Percentiles rank a stretch among this genome's conserved stretches.
These are phyloP conservation scores for Ricinus communis DNA, from an alignment of 345 rosid genomes.

Conservation along the genomic window DNA sequence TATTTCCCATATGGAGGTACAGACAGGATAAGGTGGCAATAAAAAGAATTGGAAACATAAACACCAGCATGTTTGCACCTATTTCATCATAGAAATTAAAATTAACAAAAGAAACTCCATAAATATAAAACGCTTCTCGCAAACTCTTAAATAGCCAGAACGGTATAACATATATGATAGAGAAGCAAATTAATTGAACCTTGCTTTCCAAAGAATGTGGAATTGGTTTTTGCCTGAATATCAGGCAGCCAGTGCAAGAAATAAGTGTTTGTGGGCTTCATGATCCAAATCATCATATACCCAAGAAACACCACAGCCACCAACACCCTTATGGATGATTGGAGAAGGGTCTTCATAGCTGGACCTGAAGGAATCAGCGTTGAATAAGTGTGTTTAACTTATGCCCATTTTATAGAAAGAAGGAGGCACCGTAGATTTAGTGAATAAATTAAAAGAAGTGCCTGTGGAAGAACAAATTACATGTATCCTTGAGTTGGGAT, in stretches of 20 bases:
- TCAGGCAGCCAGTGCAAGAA: slow-evolving; percentile 37
- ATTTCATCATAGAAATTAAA: slow-evolving; percentile 5
- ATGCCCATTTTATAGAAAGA: neutral
- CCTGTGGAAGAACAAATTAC: neutral
- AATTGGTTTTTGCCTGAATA: slow-evolving; percentile 37
- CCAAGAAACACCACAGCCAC: slow-evolving; percentile 42
- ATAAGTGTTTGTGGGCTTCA: slow-evolving; percentile 63
- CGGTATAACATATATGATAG: neutral
- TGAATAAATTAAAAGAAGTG: neutral
- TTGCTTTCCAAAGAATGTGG: slow-evolving; percentile 59
- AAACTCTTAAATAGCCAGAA: neutral
- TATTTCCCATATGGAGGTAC: slow-evolving; percentile 55
- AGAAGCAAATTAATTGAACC: slow-evolving; percentile 35
- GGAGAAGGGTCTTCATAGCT: slow-evolving; percentile 18
- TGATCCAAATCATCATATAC: slow-evolving; percentile 58
- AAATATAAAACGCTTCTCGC: neutral
- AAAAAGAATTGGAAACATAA: slow-evolving; percentile 58
- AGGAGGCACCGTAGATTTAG: neutral
- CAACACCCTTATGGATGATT: slow-evolving; percentile 42
- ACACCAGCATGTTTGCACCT: slow-evolving; percentile 53
- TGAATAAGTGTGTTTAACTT: neutral
- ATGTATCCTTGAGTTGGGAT: neutral
- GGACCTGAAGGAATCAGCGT: neutral
- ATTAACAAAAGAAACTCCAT: slow-evolving; percentile 1
- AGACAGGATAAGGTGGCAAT: slow-evolving; percentile 54